A percentile compares a stretch with the other conserved stretches of the same genome.
Evolutionary conservation across 1,284 basidiomycete genomes (phyloP).

Genomic region (Leccinum variabile): DNA sequence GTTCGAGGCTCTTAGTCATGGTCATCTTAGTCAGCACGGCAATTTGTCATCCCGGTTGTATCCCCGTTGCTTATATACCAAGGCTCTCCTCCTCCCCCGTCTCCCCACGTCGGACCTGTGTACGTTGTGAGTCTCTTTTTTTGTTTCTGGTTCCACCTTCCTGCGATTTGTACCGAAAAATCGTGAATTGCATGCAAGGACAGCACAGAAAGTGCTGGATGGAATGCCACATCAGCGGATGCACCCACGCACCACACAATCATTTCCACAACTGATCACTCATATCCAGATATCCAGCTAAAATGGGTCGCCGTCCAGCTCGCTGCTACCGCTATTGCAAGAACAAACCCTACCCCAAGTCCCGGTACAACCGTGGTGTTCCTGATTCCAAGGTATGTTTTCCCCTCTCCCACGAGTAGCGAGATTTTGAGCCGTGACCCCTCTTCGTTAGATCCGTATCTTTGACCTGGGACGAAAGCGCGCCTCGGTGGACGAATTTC

Average conservation of each 20-base stretch:
- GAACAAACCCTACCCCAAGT: slow-evolving; percentile 96
- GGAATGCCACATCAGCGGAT: background rate
- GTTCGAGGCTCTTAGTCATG: background rate
- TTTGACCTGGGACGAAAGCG: slow-evolving; percentile 95
- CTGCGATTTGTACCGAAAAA: background rate
- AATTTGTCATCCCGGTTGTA: background rate
- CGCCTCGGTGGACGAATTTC: slow-evolving; percentile 96
- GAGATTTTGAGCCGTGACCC: background rate
- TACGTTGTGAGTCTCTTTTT: background rate
- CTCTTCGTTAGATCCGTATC: slow-evolving; percentile 72
- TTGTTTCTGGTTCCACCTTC: background rate
- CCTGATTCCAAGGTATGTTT: slow-evolving; percentile 84
- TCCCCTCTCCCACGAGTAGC: background rate
- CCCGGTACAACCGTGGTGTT: slow-evolving; percentile 97
- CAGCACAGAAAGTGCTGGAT: background rate
- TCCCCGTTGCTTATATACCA: background rate
- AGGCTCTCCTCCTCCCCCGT: background rate
- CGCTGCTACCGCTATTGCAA: slow-evolving; percentile 98
- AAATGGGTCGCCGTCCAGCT: slow-evolving; percentile 94
- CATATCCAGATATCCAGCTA: slow-evolving; percentile 15
- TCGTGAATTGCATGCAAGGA: background rate
- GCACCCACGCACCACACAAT: background rate
- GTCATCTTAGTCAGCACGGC: background rate
- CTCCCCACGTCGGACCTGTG: background rate
- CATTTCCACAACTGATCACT: slow-evolving; percentile 10